Conservation (phyloP, 345 rosid genomes). For the Raphanus sativus region DNA sequence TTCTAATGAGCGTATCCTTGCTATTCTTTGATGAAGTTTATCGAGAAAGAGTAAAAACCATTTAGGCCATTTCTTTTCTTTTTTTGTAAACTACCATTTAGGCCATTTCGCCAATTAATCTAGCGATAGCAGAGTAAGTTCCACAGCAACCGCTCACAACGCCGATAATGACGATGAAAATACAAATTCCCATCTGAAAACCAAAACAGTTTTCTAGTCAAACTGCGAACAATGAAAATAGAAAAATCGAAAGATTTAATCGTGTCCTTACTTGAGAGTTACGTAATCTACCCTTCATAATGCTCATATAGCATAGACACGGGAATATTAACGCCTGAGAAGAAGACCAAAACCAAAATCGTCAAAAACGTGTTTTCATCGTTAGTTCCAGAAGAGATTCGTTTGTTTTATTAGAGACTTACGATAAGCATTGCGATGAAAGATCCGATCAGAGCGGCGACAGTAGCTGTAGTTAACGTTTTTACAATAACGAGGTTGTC, state of each 20-base stretch:
- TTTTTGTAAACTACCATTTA: no score
- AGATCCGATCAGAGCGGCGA: constrained; percentile 72
- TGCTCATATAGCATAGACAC: constrained; percentile 59
- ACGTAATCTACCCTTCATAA: constrained; percentile 44
- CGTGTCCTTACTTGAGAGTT: constrained; percentile 52
- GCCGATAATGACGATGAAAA: constrained; percentile 47
- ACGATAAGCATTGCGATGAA: constrained; percentile 67
- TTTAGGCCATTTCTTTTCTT: no score
- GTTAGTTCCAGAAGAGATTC: neutral
- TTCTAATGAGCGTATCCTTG: no score
- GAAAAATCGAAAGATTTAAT: neutral
- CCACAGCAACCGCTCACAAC: constrained; percentile 48
- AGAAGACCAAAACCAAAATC: constrained; percentile 1
- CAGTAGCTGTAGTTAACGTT: constrained; percentile 47
- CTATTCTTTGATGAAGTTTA: neutral
- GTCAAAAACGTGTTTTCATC: neutral
- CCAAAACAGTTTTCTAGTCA: neutral
- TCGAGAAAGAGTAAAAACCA: neutral
- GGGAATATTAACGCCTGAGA: constrained; percentile 71
- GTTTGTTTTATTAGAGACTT: constrained; percentile 27
- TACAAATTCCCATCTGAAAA: constrained; percentile 52
- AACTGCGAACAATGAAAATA: neutral
- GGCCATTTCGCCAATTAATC: constrained; percentile 38
- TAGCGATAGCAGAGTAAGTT: constrained; percentile 57
- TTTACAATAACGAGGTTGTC: neutral